Percentiles rank a stretch among this genome's conserved stretches.
These are phyloP conservation scores for Puccinia novopanici DNA, from an alignment of 1,284 basidiomycete species.

Conservation along the genomic window DNA sequence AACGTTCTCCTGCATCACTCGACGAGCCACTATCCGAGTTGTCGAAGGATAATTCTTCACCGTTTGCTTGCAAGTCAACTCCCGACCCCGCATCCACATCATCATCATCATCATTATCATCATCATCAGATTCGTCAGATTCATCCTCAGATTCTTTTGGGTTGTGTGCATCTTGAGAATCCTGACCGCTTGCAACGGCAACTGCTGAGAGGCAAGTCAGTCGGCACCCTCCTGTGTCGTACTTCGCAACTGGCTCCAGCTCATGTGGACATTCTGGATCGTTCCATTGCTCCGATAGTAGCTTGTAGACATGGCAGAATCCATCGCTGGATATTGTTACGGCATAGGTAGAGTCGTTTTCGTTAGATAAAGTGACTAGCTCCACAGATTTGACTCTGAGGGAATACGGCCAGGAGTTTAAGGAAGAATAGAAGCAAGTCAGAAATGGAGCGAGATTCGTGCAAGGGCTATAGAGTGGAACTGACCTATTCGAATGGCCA, in stretches of 20 bases:
- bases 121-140: neutral
- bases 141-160: conserved; percentile 2
- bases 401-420: neutral
- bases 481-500: conserved; percentile 45
- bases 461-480: neutral
- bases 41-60: conserved; percentile 26
- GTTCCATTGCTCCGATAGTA: conserved; percentile 24
- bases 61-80: conserved; percentile 10
- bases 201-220: conserved; percentile 36
- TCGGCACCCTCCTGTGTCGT: conserved; percentile 43
- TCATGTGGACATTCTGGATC: neutral
- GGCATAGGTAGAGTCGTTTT: conserved; percentile 16
- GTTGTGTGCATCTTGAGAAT: conserved; percentile 11
- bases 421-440: too few relatives aligned
- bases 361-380: conserved; percentile 10
- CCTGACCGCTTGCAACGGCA: conserved; percentile 6
- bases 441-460: neutral
- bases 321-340: conserved; percentile 50
- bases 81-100: conserved; percentile 29
- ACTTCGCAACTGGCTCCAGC: conserved; percentile 34
- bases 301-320: conserved; percentile 47
- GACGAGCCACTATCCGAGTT: neutral
- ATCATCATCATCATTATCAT: conserved; percentile 6
- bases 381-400: conserved; percentile 41
- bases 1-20: neutral